Evolutionary conservation across 225 moss, liverwort and hornwort genomes (phyloP), one percentile per base, ranked within the genome.

Genomic region (Bryoerythrophyllum caledonicum): DNA sequence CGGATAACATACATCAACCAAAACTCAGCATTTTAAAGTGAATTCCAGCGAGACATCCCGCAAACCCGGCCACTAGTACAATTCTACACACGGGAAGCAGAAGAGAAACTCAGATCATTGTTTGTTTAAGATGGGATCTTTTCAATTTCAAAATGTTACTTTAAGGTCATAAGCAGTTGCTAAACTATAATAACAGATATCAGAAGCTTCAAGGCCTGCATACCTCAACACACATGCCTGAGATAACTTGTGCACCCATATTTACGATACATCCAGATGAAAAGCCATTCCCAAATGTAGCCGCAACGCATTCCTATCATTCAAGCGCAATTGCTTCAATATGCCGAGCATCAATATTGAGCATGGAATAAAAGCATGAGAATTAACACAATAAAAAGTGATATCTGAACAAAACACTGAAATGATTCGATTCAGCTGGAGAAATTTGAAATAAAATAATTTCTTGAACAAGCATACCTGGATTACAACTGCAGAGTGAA

Each of bases 261-360:
- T 99, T 95, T 58, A 99, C 95, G 34, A 99, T 90, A 81, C 99
- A 99, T 32, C 93, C 99, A 35, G 99, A 95, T 55, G 99, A 93
- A 68, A 95, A 86, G 66, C 99, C 99, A 67, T 95, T 95, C 58
- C 99, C 99, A 77, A 99, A 99, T 34, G 95, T 95, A 52, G 99
- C 93, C 66, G 95, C 91, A 3, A 99, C 88, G 75, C 93, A 90
- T 82, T 99, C 99, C 91, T 95, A 86, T 70, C 82, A 76, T 43
- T 59, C 73, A 76, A 69, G 72, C 54, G 32, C 71, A 72, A 35
- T 71, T 46, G 63, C 49, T 72, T 44, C 23, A 53, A 73, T 11
- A 61, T 35, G 52, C 73, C 48, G 28, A 76, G 35, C 66, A 71
- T 61, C 63, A 79, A 32, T 40, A 23, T 37, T 27, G 63, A 59